Percentiles rank a stretch among this genome's conserved stretches.
Evolutionary conservation across 1,284 basidiomycete genomes (phyloP).

Genomic region (Vanrija humicola): DNA sequence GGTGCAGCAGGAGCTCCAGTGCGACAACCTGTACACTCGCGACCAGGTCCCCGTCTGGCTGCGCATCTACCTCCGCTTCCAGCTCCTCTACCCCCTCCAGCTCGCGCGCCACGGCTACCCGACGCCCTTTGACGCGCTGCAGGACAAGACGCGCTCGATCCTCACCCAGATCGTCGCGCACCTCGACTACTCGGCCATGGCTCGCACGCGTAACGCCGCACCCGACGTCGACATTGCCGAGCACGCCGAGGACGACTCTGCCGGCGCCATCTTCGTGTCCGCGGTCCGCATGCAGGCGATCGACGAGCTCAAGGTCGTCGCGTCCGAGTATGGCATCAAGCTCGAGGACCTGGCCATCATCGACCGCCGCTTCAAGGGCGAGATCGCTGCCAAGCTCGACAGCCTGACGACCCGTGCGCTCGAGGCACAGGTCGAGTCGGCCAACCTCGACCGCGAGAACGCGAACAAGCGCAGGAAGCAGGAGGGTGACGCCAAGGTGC

Average conservation of each 20-base stretch:
- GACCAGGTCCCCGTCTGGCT: slow-evolving; percentile 18
- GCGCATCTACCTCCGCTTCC: slow-evolving; percentile 15
- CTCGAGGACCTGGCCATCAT: slow-evolving; percentile 17
- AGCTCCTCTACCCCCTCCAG: slow-evolving; percentile 9
- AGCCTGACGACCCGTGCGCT: slow-evolving; percentile 12
- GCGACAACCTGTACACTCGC: slow-evolving; percentile 15
- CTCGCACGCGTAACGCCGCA: slow-evolving; percentile 10
- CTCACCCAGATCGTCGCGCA: slow-evolving; percentile 16
- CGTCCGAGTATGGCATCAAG: slow-evolving; percentile 15
- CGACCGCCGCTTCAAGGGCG: slow-evolving; percentile 15
- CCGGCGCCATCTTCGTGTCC: slow-evolving; percentile 10
- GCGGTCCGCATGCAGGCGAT: slow-evolving; percentile 15
- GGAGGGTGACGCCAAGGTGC: slow-evolving; percentile 13
- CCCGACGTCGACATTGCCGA: slow-evolving; percentile 2
- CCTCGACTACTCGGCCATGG: slow-evolving; percentile 14
- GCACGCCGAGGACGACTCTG: slow-evolving; percentile 5
- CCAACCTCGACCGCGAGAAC: slow-evolving; percentile 17
- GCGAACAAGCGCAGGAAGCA: slow-evolving; percentile 12
- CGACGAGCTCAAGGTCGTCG: slow-evolving; percentile 16
- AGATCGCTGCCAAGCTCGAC: slow-evolving; percentile 15
- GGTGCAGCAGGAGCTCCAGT: slow-evolving; percentile 17
- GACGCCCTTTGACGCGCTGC: slow-evolving; percentile 16
- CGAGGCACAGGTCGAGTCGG: slow-evolving; percentile 16
- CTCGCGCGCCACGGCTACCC: slow-evolving; percentile 15
- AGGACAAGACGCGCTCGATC: slow-evolving; percentile 19